Evolutionary conservation across 2,329 filamentous ascomycete genomes (phyloP).

Genomic region (Exophiala sideris): DNA sequence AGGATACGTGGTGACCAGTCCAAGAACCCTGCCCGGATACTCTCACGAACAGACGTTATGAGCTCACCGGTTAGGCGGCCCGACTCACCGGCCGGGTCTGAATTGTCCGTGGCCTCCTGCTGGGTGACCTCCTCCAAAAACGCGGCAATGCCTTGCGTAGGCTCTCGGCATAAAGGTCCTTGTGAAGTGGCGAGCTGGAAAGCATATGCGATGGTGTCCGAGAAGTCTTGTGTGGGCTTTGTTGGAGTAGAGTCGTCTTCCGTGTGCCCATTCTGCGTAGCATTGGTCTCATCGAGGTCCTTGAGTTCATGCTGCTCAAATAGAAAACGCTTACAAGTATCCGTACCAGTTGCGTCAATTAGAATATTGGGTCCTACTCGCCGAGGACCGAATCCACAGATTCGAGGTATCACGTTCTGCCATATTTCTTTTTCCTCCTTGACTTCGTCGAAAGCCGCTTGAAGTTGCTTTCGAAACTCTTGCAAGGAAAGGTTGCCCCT

Average conservation of each 20-base stretch:
- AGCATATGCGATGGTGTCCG: conserved; percentile 86
- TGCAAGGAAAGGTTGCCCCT: conserved; percentile 63
- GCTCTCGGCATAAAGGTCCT: conserved; percentile 88
- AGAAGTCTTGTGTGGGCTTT: conserved; percentile 62
- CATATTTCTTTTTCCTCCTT: conserved; percentile 74
- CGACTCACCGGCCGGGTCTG: conserved; percentile 56
- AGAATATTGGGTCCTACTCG: conserved; percentile 84
- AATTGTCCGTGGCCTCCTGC: conserved; percentile 41
- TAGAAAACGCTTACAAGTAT: conserved; percentile 66
- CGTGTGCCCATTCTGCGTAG: conserved; percentile 20
- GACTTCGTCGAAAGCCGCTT: conserved; percentile 63
- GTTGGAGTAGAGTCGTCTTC: conserved; percentile 35
- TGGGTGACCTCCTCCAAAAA: conserved; percentile 78
- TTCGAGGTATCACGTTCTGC: conserved; percentile 72
- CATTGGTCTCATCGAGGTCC: conserved; percentile 13
- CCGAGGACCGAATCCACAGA: conserved; percentile 85
- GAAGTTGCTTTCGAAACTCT: conserved; percentile 74
- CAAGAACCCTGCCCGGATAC: conserved; percentile 80
- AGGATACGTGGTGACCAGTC: conserved; percentile 96
- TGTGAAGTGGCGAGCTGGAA: conserved; percentile 90
- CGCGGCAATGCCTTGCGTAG: conserved; percentile 87
- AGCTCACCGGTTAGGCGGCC: conserved; percentile 87
- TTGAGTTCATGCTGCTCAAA: conserved; percentile 33
- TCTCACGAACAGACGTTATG: conserved; percentile 80
- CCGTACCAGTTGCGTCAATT: conserved; percentile 72